phyloP scores from a whole-genome alignment of 2,329 filamentous ascomycete genomes.

The Gaeumannomyces tritici region DNA sequence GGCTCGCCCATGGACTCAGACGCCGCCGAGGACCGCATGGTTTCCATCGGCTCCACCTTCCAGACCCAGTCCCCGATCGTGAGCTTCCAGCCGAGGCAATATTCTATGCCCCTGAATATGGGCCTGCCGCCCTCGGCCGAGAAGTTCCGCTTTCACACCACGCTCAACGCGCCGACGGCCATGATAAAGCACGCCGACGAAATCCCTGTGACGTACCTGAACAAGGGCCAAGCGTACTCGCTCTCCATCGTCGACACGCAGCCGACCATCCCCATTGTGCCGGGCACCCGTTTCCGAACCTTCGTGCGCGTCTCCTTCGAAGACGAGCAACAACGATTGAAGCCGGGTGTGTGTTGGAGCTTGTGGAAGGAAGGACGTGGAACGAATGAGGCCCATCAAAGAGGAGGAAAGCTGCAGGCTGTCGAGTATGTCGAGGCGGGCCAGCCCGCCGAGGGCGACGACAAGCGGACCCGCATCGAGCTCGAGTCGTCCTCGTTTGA shows the following conservation, averaged over 20 bases:
- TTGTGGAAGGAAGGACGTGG: conserved; percentile 93
- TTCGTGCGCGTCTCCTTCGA: conserved; percentile 95
- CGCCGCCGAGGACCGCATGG: conserved; percentile 38
- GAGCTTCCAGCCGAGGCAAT: conserved; percentile 41
- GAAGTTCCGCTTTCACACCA: conserved; percentile 83
- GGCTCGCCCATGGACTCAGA: conserved; percentile 56
- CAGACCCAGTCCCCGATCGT: conserved; percentile 52
- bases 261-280: conserved; percentile 45
- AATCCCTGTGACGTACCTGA: conserved; percentile 94
- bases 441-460: conserved; percentile 50
- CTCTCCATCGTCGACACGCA: conserved; percentile 74
- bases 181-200: conserved; percentile 89
- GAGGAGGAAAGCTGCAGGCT: conserved; percentile 84
- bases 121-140: conserved; percentile 46
- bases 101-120: conserved; percentile 31
- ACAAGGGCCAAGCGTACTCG: conserved; percentile 93
- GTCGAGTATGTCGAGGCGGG: conserved; percentile 80
- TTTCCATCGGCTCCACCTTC: conserved; percentile 50
- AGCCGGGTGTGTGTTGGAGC: conserved; percentile 61
- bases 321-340: conserved; percentile 83
- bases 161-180: conserved; percentile 85
- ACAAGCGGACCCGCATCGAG: conserved; percentile 59
- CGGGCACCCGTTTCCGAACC: conserved; percentile 70
- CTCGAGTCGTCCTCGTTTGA: conserved; percentile 78
- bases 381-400: conserved; percentile 89